phyloP scores from a whole-genome alignment of 164 flowering plant species.

The Vitis rupestris region DNA sequence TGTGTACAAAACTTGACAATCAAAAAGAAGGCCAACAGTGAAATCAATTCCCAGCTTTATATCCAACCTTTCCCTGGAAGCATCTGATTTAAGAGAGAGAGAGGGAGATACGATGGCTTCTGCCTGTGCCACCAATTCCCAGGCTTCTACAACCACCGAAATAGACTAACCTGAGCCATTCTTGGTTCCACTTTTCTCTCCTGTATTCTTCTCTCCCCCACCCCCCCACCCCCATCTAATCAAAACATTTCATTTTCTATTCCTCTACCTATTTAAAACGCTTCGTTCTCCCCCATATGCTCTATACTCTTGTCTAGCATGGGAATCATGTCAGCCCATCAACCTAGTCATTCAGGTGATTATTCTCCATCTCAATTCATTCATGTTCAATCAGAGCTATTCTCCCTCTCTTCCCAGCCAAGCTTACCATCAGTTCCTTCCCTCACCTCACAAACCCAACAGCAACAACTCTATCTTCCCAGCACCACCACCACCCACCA shows the following conservation, averaged over 20 bases:
- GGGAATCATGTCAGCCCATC: conserved; percentile 14
- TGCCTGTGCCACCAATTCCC: neutral
- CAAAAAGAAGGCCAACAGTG: neutral
- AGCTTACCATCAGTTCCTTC: conserved; percentile 25
- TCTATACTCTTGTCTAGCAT: conserved; percentile 6
- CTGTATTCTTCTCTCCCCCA: neutral
- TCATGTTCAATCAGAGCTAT: neutral
- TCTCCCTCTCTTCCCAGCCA: conserved; percentile 14
- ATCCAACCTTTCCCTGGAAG: neutral
- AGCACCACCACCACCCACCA: conserved; percentile 16
- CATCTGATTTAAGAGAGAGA: too few relatives aligned
- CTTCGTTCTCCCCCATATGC: neutral
- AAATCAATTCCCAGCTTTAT: neutral
- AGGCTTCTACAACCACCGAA: neutral
- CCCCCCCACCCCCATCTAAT: neutral
- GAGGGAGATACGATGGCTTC: neutral
- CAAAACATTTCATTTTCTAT: neutral
- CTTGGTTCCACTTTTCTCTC: neutral
- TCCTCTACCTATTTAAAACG: neutral
- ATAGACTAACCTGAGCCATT: neutral
- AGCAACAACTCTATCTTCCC: neutral
- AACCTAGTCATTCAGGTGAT: conserved; percentile 3
- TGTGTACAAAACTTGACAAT: neutral
- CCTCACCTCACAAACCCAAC: conserved; percentile 15
- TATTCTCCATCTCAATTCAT: conserved; percentile 3